These are phyloP conservation scores for Fusarium staphyleae DNA, from an alignment of 2,329 filamentous ascomycete species.

Conservation along the genomic window DNA sequence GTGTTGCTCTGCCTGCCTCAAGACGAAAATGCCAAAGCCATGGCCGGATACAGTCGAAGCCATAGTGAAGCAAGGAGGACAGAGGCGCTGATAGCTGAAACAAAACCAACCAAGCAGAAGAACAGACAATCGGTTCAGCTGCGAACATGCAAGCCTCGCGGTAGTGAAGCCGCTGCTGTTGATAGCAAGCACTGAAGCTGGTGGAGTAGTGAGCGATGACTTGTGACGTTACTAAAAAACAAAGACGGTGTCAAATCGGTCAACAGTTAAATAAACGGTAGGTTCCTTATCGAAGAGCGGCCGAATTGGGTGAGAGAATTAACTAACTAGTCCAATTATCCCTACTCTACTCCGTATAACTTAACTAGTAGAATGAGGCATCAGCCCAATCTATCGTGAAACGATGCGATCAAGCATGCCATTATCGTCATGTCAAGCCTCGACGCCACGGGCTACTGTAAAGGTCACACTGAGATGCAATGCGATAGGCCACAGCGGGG, in stretches of 20 bases:
- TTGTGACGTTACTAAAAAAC: conserved; percentile 20
- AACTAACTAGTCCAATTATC: not conserved
- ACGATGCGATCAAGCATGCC: conserved; percentile 1
- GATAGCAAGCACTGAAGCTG: not conserved
- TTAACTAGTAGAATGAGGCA: not conserved
- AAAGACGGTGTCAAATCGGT: conserved; percentile 1
- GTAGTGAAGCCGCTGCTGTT: not conserved
- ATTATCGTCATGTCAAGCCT: conserved; percentile 6
- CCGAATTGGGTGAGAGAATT: conserved; percentile 1
- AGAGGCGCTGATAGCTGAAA: not conserved
- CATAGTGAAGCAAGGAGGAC: not conserved
- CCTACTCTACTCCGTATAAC: too few relatives aligned
- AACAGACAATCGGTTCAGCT: not conserved
- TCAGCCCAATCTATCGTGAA: not conserved
- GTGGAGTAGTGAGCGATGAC: not conserved
- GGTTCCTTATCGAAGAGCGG: not conserved
- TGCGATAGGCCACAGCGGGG: conserved; percentile 4
- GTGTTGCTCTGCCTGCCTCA: not conserved
- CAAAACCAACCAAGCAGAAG: not conserved
- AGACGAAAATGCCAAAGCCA: not conserved
- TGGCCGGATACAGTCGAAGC: not conserved
- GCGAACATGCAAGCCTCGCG: too few relatives aligned
- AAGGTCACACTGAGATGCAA: conserved; percentile 2
- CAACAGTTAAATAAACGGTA: not conserved
- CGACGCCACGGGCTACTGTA: not conserved